A percentile compares a stretch with the other conserved stretches of the same genome.
phyloP scores from a whole-genome alignment of 495 filamentous ascomycete species.

The Hypoxylon rickii region DNA sequence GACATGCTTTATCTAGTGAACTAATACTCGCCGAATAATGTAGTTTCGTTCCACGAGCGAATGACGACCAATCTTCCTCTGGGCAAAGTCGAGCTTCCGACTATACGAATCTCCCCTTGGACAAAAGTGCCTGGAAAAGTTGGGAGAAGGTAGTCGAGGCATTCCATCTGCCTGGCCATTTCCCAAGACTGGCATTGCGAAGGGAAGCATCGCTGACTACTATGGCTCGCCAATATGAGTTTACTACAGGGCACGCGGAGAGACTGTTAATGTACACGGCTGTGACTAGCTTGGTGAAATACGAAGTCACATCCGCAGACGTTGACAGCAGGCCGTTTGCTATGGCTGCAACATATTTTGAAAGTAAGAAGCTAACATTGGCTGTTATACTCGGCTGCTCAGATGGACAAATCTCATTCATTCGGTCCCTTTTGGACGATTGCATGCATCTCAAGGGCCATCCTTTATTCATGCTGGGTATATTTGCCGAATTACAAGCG shows the following conservation, averaged over 20 bases:
- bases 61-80: not conserved
- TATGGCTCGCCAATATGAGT: not conserved
- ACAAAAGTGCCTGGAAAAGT: not conserved
- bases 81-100: not conserved
- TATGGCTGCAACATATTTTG: not conserved
- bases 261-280: conserved; percentile 1
- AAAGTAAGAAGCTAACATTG: not conserved
- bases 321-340: not conserved
- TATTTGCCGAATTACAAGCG: not conserved
- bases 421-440: not conserved
- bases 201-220: not conserved
- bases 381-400: not conserved
- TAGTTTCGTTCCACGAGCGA: not conserved
- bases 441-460: not conserved
- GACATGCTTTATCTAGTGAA: too few relatives aligned
- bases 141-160: not conserved
- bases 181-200: not conserved
- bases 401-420: not conserved
- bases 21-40: not conserved
- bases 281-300: not conserved
- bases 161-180: conserved; percentile 2
- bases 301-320: not conserved
- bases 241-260: not conserved
- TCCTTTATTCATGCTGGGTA: not conserved
- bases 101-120: not conserved